Percentiles rank a stretch among this genome's conserved stretches.
Conservation (phyloP, 1,139 yeast genomes). For the Debaryomyces robertsiae region DNA sequence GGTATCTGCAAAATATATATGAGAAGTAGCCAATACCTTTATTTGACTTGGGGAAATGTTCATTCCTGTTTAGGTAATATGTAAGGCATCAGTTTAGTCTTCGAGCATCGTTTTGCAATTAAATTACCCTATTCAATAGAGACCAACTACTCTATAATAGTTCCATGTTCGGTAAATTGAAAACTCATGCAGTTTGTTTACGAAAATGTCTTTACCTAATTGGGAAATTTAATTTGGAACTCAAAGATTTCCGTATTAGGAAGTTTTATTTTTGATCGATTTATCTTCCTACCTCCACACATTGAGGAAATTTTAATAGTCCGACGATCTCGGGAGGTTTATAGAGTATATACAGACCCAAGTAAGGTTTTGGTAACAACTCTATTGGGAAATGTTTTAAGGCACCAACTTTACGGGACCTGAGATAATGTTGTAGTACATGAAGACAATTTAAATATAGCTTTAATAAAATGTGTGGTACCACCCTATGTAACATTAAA, state of each 20-base stretch:
- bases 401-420: too few relatives aligned
- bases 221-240: constrained; percentile 8
- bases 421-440: too few relatives aligned
- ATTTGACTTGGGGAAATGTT: constrained; percentile 5
- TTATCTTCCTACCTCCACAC: not conserved
- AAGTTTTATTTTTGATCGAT: constrained; percentile 8
- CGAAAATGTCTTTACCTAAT: constrained; percentile 7
- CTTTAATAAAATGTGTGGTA: too few relatives aligned
- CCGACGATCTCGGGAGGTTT: too few relatives aligned
- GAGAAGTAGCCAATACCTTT: constrained; percentile 4
- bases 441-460: too few relatives aligned
- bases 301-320: constrained; percentile 2
- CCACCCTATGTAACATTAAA: too few relatives aligned
- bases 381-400: too few relatives aligned
- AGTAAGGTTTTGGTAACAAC: too few relatives aligned
- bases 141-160: constrained; percentile 4
- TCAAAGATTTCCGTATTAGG: constrained; percentile 10
- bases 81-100: constrained; percentile 8
- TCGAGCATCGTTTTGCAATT: constrained; percentile 4
- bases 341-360: too few relatives aligned
- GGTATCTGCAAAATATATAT: constrained; percentile 7
- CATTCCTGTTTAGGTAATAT: constrained; percentile 8
- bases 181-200: constrained; percentile 7
- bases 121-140: constrained; percentile 6
- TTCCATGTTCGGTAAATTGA: constrained; percentile 10